These are phyloP conservation scores for Camellia lanceoleosa DNA, from an alignment of 148 eudicot genomes.

Conservation along the genomic window DNA sequence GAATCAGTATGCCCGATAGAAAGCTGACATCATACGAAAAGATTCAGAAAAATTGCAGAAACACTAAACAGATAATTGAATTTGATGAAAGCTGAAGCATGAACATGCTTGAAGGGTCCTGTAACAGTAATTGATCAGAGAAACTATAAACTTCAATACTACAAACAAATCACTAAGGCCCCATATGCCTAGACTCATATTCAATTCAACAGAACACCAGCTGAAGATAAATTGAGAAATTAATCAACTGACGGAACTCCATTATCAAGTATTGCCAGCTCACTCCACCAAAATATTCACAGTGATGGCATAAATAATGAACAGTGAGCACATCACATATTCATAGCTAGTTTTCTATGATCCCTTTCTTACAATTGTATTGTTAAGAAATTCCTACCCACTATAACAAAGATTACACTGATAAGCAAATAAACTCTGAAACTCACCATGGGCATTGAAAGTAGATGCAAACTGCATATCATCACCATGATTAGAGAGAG, in stretches of 20 bases:
- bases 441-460: slow-evolving; percentile 55
- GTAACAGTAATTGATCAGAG: background rate
- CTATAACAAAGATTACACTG: slow-evolving; percentile 2
- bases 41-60: background rate
- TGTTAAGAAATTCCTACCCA: background rate
- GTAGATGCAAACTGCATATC: slow-evolving; percentile 37
- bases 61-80: background rate
- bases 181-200: background rate
- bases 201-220: background rate
- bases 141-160: background rate
- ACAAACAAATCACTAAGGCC: background rate
- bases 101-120: background rate
- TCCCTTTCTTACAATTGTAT: background rate
- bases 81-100: slow-evolving; percentile 4
- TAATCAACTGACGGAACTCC: background rate
- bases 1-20: background rate
- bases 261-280: background rate
- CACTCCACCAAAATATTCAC: background rate
- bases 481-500: slow-evolving; percentile 23
- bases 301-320: background rate
- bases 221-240: background rate
- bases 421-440: slow-evolving; percentile 7
- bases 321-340: background rate
- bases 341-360: too few species aligned
- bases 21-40: background rate